Base-by-base conservation (phyloP, 306 rosid species). In the Trifolium pratense region DNA sequence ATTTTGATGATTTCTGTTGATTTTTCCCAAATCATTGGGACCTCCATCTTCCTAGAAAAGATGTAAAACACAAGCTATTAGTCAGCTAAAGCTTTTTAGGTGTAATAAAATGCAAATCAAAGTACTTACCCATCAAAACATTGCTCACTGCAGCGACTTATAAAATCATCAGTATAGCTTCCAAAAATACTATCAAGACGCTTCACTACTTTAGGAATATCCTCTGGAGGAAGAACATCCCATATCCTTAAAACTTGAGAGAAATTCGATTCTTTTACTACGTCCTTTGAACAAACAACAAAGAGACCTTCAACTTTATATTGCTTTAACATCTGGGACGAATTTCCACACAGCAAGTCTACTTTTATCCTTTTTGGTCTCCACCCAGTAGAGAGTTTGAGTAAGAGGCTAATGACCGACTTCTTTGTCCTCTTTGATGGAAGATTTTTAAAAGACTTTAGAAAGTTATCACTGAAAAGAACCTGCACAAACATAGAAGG, bases 321-420 rank as follows among this genome's bases (percentile, higher is more conserved):
- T 52, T 86, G 79, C 77, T 85, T 85, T 76, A 84, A 71, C 29
- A 92, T 82, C 18, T 70, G 42, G 5, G 85, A 73, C 32, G 96
- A 87, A 68, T 79, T 74, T 26, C 82, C 86, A 83, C 80, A 74
- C 64, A 23, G 69, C n/a, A 81, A 69, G 59, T 80, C 76, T 39
- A 75, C 64, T 16, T 58, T 84, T 2, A 52, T 61, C 70, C 74
- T 78, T 71, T 84, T 89, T 0, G 96, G 93, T 81, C 96, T 89
- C 96, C 97, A 88, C 2, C 97, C 96, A 37, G 40, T 9, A 3
- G 97, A 78, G 75, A 92, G 89, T 65, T 78, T 88, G 37, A 89
- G 86, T 2, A 89, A 78, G 68, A 80, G 96, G 76, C 16, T 64
- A 58, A 92, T 4, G 31, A 86, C 86, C 0, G 73, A 86, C 58